Percentiles rank a stretch among this genome's conserved stretches.
Evolutionary conservation across 192 early-diverging fungal genomes (phyloP).

Genomic region (Pilobolus umbonatus): DNA sequence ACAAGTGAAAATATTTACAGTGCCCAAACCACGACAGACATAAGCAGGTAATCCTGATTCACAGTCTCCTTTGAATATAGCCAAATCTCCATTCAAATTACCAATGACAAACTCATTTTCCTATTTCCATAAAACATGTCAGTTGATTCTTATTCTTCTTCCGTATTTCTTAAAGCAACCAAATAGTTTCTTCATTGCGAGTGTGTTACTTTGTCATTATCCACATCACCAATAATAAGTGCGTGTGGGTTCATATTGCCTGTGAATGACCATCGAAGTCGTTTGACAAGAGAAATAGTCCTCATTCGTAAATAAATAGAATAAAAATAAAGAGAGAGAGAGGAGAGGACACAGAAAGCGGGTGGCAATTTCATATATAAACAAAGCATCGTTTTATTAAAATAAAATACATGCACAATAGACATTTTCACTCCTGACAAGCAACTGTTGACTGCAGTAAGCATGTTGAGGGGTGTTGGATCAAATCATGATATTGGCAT

Average conservation of each 20-base stretch:
- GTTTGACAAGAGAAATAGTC: conserved; percentile 51
- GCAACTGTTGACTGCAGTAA: no score
- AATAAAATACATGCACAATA: no score
- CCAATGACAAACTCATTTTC: conserved; percentile 60
- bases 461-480: no score
- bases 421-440: no score
- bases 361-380: no score
- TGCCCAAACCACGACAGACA: conserved; percentile 47
- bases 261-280: conserved; percentile 46
- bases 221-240: conserved; percentile 53
- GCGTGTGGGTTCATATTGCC: conserved; percentile 58
- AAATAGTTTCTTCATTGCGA: no score
- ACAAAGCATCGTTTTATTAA: no score
- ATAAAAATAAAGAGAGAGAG: no score
- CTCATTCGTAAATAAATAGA: no score
- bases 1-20: conserved; percentile 28
- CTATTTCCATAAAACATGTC: conserved; percentile 17
- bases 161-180: neutral
- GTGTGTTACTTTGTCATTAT: conserved; percentile 47
- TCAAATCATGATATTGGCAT: no score
- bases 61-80: conserved; percentile 52
- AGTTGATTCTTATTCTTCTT: neutral
- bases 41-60: conserved; percentile 36
- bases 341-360: no score
- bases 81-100: conserved; percentile 51